Base-by-base conservation (phyloP, 192 early-diverging fungal species). In the Coemansia sp. region DNA sequence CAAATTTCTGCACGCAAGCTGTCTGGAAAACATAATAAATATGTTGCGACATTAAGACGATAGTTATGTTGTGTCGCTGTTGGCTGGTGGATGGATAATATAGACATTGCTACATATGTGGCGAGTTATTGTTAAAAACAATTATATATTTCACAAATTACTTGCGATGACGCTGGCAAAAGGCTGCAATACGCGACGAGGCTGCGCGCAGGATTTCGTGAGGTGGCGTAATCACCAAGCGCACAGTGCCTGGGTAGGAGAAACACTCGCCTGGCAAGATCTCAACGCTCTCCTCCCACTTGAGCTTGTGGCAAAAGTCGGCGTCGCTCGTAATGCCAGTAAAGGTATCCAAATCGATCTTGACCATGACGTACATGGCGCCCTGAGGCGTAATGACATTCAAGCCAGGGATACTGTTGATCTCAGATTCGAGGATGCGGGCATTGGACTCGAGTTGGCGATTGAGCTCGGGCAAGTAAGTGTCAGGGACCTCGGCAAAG, bases 361-460 rank as follows among this genome's bases (percentile, higher is more conserved):
- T 87, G 21, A 93, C 87, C 94, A 96, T 96, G 74, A 94, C 83
- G 76, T 93, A 96, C 94, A 96, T 96, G 54, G 93, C 93, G 45
- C 94, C 94, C 85, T 94, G 93, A 31, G 94, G 93, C 14, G 89
- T 74, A 45, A 96, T 89, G 56, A 90, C 89, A 13, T 85, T 76
- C 34, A 96, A 74, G 2, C 94, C 93, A 24, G 87, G 88, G 6
- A 92, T 86, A 56, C 86, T 86, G 45, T 75, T 77, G 7, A 94
- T 77, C 50, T 84, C 83, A 2, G 89, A 70, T 39, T 85, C 79
- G 68, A 88, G 87, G 21, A 93, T 39, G 40, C 81, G 84, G 8
- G 93, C 91, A 68, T 94, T 91, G 11, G 72, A 63, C 81, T 93
- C 87, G 1, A 94, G 82, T 72, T 89, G 87, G 4, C 57, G 67